Conservation (phyloP, 345 rosid species). For the Draba incana region DNA sequence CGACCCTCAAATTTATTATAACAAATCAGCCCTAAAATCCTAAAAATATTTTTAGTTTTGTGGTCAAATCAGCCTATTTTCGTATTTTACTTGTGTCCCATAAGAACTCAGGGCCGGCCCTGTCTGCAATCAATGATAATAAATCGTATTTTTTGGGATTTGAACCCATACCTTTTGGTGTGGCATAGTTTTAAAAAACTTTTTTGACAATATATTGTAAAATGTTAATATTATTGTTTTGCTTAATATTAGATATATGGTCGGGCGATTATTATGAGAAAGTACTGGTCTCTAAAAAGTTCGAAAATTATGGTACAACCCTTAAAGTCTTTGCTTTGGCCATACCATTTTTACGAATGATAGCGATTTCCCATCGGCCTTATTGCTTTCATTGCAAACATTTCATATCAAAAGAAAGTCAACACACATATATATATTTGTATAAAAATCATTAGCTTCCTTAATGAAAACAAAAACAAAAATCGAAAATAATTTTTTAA, state of each 20-base stretch:
- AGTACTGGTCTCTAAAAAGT: slow-evolving; percentile 32
- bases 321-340: slow-evolving; percentile 40
- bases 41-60: no score
- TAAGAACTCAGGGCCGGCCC: no score
- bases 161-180: no score
- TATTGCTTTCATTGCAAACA: slow-evolving; percentile 41
- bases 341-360: slow-evolving; percentile 41
- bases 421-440: slow-evolving; percentile 13
- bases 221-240: slow-evolving; percentile 23
- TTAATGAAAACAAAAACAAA: slow-evolving; percentile 30
- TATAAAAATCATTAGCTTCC: slow-evolving; percentile 24
- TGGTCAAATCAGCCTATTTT: no score
- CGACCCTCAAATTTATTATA: no score
- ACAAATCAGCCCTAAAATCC: no score
- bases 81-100: no score
- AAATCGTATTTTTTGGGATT: no score
- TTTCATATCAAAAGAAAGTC: slow-evolving; percentile 35
- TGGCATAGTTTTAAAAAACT: slow-evolving; percentile 18
- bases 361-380: slow-evolving; percentile 33
- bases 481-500: slow-evolving; percentile 2
- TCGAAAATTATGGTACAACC: slow-evolving; percentile 37
- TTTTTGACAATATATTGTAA: slow-evolving; percentile 7
- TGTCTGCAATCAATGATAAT: no score
- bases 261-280: slow-evolving; percentile 30
- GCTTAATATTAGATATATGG: slow-evolving; percentile 18